Conservation (phyloP, 768 basidiomycete genomes). For the Suillus alpinus region DNA sequence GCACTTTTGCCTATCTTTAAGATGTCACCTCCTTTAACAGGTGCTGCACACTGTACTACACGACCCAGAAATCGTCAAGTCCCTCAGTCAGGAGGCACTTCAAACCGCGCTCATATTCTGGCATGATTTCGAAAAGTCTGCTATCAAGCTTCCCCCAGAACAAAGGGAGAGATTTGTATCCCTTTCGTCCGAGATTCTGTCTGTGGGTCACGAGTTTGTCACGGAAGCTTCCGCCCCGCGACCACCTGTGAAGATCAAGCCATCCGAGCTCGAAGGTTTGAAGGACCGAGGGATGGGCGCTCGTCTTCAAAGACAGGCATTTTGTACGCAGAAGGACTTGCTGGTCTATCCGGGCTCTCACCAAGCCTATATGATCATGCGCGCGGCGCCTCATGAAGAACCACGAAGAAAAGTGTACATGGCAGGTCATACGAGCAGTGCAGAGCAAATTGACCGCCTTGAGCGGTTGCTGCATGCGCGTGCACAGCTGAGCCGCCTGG, state of each 20-base stretch:
- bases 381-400: constrained; percentile 81
- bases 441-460: constrained; percentile 71
- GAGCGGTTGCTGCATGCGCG: constrained; percentile 75
- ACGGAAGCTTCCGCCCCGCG: constrained; percentile 61
- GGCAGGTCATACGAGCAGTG: constrained; percentile 73
- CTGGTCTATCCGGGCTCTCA: constrained; percentile 82
- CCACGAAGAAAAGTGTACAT: constrained; percentile 81
- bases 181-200: constrained; percentile 84
- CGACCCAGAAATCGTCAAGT: constrained; percentile 62
- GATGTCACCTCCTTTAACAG: constrained; percentile 33
- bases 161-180: constrained; percentile 83
- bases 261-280: constrained; percentile 66
- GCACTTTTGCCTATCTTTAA: neutral
- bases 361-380: constrained; percentile 93
- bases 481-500: constrained; percentile 77
- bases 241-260: constrained; percentile 65
- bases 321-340: constrained; percentile 71
- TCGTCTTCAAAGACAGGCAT: constrained; percentile 69
- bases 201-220: constrained; percentile 84
- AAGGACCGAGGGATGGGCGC: constrained; percentile 78
- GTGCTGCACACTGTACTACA: constrained; percentile 68
- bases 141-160: constrained; percentile 79
- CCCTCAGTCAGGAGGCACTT: constrained; percentile 70
- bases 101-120: constrained; percentile 92
- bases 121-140: constrained; percentile 97